Evolutionary conservation across 2,329 filamentous ascomycete genomes (phyloP), one percentile per base, ranked within the genome.

Genomic region (Beauveria sp.): DNA sequence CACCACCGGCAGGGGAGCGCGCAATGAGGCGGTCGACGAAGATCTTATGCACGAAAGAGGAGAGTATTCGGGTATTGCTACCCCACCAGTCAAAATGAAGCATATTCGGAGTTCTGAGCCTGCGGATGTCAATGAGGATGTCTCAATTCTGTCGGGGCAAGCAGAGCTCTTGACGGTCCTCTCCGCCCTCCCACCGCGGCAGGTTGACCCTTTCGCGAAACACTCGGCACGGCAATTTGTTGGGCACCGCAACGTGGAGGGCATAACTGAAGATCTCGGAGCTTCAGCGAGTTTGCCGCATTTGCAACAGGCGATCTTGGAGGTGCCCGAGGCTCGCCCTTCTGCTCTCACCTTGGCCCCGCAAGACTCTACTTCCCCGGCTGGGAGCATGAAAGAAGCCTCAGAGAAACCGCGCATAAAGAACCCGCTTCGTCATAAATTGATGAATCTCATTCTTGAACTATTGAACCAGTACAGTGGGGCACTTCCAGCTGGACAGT

Each of bases 401-500:
- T 14, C 10, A 8, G 42, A 47, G 26, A 45, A 18, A 24, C 42
- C 9, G 10, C 26, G 38, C 12, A 34, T 14, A 6, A 50, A 50
- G 26, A 45, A 52, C 6, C 18, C 34, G 14, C 24, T 24, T 20
- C 52, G 51, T 24, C 34, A 45, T 14, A 18, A 51, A 6, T 20
- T 72, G 10, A 66, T 63, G 22, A 62, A 65, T 24, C 66, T 72
- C 10, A 66, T 75, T 18, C 66, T 69, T 6, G 66, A 68, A 3
- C 63, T 72, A 34, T 65, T 75, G 34, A 64, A 63, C n/a, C 67
- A 71, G 38, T 66, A 71, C 6, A 68, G 71, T 1, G 81, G 81
- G 0, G 78, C 80, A 1, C 79, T 85, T 50, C 79, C 83, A 1
- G 79, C 80, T 18, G 80, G 79, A 26, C 22, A 70, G 81, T 10